Conservation (phyloP, 345 rosid genomes). For the Brassica cretica region DNA sequence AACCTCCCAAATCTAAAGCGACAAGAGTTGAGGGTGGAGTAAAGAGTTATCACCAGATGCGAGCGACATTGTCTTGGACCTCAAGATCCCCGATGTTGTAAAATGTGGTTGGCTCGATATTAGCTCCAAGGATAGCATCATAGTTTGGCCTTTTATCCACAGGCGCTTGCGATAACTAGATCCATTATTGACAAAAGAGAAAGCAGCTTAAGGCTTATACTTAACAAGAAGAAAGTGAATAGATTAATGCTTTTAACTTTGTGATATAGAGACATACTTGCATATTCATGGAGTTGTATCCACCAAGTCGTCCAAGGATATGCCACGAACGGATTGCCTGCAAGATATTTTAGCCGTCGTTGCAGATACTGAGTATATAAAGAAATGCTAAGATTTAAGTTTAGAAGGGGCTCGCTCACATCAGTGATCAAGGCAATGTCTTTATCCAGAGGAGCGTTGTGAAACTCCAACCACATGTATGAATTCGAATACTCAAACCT, state of each 20-base stretch:
- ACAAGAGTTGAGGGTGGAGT: background rate
- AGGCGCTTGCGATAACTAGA: conserved; percentile 76
- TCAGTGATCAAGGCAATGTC: conserved; percentile 79
- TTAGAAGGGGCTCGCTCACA: conserved; percentile 45
- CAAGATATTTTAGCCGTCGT: conserved; percentile 31
- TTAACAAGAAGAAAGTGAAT: background rate
- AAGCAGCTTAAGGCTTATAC: background rate
- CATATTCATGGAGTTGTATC: conserved; percentile 97
- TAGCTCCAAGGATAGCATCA: conserved; percentile 83
- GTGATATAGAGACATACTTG: conserved; percentile 54
- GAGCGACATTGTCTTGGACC: conserved; percentile 83
- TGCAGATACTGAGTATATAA: background rate
- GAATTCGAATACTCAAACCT: conserved; percentile 89
- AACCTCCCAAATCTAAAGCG: background rate
- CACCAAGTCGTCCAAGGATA: conserved; percentile 94
- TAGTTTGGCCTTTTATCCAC: conserved; percentile 70
- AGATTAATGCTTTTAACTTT: conserved; percentile 57
- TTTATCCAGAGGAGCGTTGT: conserved; percentile 74
- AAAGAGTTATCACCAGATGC: conserved; percentile 59
- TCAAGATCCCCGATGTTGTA: conserved; percentile 90
- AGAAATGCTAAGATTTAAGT: conserved; percentile 2
- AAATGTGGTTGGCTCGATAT: conserved; percentile 76
- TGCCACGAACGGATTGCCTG: conserved; percentile 94
- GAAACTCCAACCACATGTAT: conserved; percentile 90
- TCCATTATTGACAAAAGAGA: conserved; percentile 11